Evolutionary conservation across 2,329 filamentous ascomycete genomes (phyloP), one percentile per base, ranked within the genome.

Genomic region (Chaetomium sp.): DNA sequence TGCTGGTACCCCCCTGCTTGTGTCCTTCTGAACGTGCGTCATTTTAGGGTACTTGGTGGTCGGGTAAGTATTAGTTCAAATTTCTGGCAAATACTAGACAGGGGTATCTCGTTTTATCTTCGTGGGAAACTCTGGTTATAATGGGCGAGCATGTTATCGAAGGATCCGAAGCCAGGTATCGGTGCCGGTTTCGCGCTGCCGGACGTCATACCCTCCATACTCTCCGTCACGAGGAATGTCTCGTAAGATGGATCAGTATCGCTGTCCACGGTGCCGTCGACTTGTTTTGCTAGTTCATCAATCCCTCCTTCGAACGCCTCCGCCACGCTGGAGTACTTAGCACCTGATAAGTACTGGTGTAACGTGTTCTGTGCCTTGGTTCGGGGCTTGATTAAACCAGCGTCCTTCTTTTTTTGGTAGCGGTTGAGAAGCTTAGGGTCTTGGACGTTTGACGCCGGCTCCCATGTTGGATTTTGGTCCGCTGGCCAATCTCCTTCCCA

Each of bases 401-500:
- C 55, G 10, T 59, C 58, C 57, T 67, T 68, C 46, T 64, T 66
- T 45, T 69, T 69, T 5, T 73, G 59, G 55, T 76, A 83, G 2
- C 67, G 67, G 6, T 65, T 68, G 1, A 81, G 68, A 41, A 81
- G 62, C 0, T 56, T 56, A 0, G 64, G 54, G 49, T 63, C 59
- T 0, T 76, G 66, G 2, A 84, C 73, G 52, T 82, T 80, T 3
- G 72, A 72, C 59, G 77, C 74, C 0, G 79, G 80, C 62, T 84
- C 80, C 80, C 80, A 84, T 0, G 79, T 78, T 0, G 79, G 78
- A 53, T 84, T 82, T 62, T 82, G 73, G 7, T 75, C 76, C 0
- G 72, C 67, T 0, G 80, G 78, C 80, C 80, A 84, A 56, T 80
- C 67, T 6, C 80, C 80, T 45, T 74, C 75, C 80, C 80, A 84